Conservation (phyloP, 139 green algal genomes). For the Chlamydomonas sphaeroides region DNA sequence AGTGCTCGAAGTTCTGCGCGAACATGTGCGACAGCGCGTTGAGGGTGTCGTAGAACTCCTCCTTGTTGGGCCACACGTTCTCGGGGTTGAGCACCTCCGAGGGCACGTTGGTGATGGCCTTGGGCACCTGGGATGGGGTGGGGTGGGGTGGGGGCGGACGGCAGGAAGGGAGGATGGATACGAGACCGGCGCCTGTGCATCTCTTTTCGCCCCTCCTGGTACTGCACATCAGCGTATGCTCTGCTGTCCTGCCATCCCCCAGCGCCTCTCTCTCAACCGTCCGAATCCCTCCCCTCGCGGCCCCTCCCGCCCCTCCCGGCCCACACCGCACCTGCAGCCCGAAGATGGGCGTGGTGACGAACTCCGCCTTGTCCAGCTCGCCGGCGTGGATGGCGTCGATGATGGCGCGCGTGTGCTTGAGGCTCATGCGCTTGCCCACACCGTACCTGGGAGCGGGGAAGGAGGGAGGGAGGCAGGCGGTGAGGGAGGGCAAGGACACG, state of each 20-base stretch:
- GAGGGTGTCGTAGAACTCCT: slow-evolving; percentile 72
- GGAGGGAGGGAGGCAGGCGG: too few species aligned
- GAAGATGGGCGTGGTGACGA: slow-evolving; percentile 82
- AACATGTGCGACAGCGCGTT: slow-evolving; percentile 72
- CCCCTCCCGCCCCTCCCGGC: too few species aligned
- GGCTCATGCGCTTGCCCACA: slow-evolving; percentile 88
- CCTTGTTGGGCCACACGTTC: slow-evolving; percentile 70
- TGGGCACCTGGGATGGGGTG: slow-evolving; percentile 75
- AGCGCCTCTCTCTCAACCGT: too few species aligned
- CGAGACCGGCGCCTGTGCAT: too few species aligned
- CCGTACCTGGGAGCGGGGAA: slow-evolving; percentile 72
- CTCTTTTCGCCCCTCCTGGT: too few species aligned
- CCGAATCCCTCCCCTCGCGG: neutral
- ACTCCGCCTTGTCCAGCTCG: slow-evolving; percentile 73
- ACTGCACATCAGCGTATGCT: too few species aligned
- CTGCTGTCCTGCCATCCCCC: too few species aligned
- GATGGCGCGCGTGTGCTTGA: slow-evolving; percentile 94
- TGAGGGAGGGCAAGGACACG: too few species aligned
- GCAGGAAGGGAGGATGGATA: too few species aligned
- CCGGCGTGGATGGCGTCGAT: slow-evolving; percentile 96
- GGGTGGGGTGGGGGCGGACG: too few species aligned
- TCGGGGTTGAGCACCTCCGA: slow-evolving; percentile 76
- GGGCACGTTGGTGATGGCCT: slow-evolving; percentile 70
- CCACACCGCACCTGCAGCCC: slow-evolving; percentile 71
- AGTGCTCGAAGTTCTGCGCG: slow-evolving; percentile 48